Base-by-base conservation (phyloP, 257 asterid genomes). In the Ilex aquifolium region DNA sequence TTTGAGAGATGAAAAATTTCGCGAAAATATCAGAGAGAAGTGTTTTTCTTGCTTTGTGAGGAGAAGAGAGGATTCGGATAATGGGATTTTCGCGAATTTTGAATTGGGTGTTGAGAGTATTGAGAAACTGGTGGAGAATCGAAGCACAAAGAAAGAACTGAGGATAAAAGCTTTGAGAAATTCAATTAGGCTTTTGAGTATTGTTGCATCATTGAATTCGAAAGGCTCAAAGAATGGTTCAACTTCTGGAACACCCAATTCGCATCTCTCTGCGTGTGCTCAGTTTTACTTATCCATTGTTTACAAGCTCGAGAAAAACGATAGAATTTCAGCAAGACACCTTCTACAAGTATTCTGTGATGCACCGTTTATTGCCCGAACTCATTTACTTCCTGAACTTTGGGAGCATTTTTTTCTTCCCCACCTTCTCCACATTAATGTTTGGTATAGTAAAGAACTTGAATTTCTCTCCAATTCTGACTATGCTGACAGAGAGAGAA, bases 351-450 rank as follows among this genome's bases (percentile, higher is more conserved):
- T 83, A 0, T 90, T 90, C 53, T 61, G 67, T 12, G 90, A 83
- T 42, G 80, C 88, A 0, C 95, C 97, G 2, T 74, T 59, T 65
- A 73, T 85, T 7, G 87, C 92, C 2, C 77, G 97, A n/a, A 80
- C 82, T n/a, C 84, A 66, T 62, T 68, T 90, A 72, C 85, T 90
- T 30, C 90, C 90, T 13, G 84, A 85, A 16, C 71, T 90, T 51
- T 87, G 97, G 97, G 90, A 85, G 60, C 92, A 90, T 71, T 69
- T 90, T 48, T 87, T 90, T 69, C 90, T 90, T 9, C 97, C 97
- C 0, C 95, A 87, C 62, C 90, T 90, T 55, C 97, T 90, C 46
- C 97, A 90, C 61, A 73, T 90, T 61, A 87, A 87, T 95, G 76
- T 87, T 69, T 87, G 97, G 97, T 77, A 67, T 64, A 62, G 65